Evolutionary conservation across 495 filamentous ascomycete species (phyloP).

Genomic region (Cudoniella acicularis): DNA sequence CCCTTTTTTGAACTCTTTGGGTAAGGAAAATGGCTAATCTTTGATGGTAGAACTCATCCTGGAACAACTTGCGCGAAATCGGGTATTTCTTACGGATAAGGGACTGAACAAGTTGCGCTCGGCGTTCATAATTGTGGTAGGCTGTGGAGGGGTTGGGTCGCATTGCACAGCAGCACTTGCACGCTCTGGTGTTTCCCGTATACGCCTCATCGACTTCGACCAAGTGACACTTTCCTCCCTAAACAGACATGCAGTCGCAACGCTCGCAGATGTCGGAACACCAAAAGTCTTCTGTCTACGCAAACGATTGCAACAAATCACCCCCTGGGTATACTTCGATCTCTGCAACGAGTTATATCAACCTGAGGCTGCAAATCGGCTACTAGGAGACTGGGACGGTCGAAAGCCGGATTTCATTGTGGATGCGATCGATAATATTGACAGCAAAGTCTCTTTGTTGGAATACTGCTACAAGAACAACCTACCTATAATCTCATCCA

Average conservation of each 20-base stretch:
- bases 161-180: conserved; percentile 84
- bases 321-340: conserved; percentile 91
- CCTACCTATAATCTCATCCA: conserved; percentile 83
- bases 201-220: conserved; percentile 96
- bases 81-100: conserved; percentile 80
- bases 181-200: conserved; percentile 78
- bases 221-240: conserved; percentile 91
- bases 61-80: conserved; percentile 93
- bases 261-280: conserved; percentile 89
- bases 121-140: conserved; percentile 84
- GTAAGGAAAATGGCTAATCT: conserved; percentile 9
- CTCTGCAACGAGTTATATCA: conserved; percentile 81
- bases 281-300: conserved; percentile 85
- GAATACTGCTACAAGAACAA: conserved; percentile 77
- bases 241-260: conserved; percentile 93
- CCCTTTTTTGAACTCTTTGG: neutral
- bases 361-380: conserved; percentile 53
- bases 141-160: conserved; percentile 91
- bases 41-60: conserved; percentile 70
- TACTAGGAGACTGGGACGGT: conserved; percentile 47
- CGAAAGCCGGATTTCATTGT: conserved; percentile 80
- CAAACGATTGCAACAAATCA: conserved; percentile 73
- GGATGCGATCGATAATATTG: conserved; percentile 98
- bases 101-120: conserved; percentile 75
- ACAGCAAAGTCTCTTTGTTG: conserved; percentile 89